Conservation (phyloP, 345 rosid species). For the Triadica sebifera region DNA sequence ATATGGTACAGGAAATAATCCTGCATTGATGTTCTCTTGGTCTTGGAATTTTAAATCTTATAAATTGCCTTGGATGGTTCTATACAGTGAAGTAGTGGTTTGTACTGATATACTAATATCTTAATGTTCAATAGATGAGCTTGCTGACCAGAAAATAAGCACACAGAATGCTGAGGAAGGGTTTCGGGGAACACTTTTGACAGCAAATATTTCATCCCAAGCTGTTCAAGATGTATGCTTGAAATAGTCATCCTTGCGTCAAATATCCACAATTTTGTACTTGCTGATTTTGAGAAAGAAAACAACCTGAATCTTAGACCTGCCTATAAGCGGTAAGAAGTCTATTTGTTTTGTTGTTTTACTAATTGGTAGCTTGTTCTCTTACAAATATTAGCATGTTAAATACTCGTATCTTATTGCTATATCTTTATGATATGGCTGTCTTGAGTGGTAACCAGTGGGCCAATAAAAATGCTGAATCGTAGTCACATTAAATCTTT, state of each 20-base stretch:
- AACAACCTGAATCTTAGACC: slow-evolving; percentile 27
- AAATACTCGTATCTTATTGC: slow-evolving; percentile 49
- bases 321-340: slow-evolving; percentile 14
- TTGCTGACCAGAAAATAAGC: slow-evolving; percentile 60
- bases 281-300: slow-evolving; percentile 8
- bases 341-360: neutral
- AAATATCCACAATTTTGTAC: slow-evolving; percentile 15
- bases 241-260: neutral
- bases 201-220: slow-evolving; percentile 66
- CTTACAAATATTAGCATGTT: too few relatives aligned
- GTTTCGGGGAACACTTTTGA: slow-evolving; percentile 83
- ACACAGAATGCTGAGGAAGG: slow-evolving; percentile 69
- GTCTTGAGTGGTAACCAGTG: slow-evolving; percentile 4
- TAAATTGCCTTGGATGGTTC: too few relatives aligned
- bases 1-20: too few relatives aligned
- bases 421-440: slow-evolving; percentile 43
- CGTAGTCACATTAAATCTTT: too few relatives aligned
- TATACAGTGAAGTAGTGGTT: too few relatives aligned
- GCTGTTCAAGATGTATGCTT: slow-evolving; percentile 39
- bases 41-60: too few relatives aligned
- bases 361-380: slow-evolving; percentile 13
- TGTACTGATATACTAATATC: neutral
- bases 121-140: slow-evolving; percentile 62
- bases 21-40: too few relatives aligned
- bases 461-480: too few relatives aligned